Conservation (phyloP, 768 basidiomycete species). For the Suillus spraguei region DNA sequence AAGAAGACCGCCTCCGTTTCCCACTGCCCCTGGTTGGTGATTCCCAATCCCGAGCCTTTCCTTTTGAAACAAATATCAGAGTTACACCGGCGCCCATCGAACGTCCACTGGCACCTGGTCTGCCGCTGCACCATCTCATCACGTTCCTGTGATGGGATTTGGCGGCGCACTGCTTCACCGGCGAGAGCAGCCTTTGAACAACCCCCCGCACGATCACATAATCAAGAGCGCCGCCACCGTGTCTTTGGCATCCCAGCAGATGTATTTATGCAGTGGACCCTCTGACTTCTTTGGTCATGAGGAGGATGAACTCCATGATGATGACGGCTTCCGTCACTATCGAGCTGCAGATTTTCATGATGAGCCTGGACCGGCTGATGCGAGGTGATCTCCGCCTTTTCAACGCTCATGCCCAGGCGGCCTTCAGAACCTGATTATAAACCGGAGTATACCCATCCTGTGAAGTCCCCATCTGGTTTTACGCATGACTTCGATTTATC, state of each 20-base stretch:
- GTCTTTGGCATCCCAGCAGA: conserved; percentile 29
- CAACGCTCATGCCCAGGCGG: conserved; percentile 1
- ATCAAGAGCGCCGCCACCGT: conserved; percentile 13
- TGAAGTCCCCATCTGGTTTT: conserved; percentile 59
- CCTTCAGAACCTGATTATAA: conserved; percentile 48
- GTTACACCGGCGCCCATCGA: conserved; percentile 23
- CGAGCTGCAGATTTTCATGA: conserved; percentile 9
- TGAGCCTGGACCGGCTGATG: conserved; percentile 1
- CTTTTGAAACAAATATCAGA: conserved; percentile 55
- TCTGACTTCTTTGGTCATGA: conserved; percentile 21
- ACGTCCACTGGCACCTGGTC: conserved; percentile 27
- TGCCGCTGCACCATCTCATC: conserved; percentile 53
- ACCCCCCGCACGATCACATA: conserved; percentile 12
- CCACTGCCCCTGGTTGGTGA: conserved; percentile 43
- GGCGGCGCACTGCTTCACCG: conserved; percentile 63
- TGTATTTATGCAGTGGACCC: conserved; percentile 34
- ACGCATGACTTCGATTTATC: conserved; percentile 62
- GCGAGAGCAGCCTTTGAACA: conserved; percentile 27
- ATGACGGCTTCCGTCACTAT: conserved; percentile 21
- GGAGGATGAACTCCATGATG: conserved; percentile 20
- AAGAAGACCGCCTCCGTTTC: conserved; percentile 33
- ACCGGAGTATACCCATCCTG: conserved; percentile 66
- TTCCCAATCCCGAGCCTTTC: conserved; percentile 53
- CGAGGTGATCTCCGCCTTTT: conserved; percentile 6
- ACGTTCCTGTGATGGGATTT: conserved; percentile 60